Base-by-base conservation (phyloP, 768 basidiomycete genomes). In the Chiua virens region DNA sequence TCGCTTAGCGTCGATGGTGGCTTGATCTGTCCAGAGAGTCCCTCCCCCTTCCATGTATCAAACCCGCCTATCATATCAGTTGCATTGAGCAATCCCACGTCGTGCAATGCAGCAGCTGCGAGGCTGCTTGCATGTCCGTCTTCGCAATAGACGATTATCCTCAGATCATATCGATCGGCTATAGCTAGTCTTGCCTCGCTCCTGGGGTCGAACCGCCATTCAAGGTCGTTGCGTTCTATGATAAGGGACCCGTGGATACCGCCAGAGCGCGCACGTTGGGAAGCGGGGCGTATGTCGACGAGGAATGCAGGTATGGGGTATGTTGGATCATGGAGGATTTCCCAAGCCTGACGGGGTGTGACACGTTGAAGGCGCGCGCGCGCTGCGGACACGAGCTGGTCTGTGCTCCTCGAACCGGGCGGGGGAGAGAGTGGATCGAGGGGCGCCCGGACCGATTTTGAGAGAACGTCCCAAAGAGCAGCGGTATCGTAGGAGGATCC, bases 151-250 rank as follows among this genome's bases (percentile, higher is more conserved):
- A 92, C 68, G 54, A 92, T 87, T 27, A 89, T 76, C 41, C 86
- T 70, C 35, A 90, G 62, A 70, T 91, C 89, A 58, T 87, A 91
- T 48, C 87, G 72, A 68, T 88, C 83, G 21, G 81, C 89, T 55
- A 90, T 82, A 2, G 79, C 69, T 47, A 91, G 68, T 30, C 84
- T 74, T 13, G 78, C 73, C 7, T 77, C 72, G 56, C 71, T 76
- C 49, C 86, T 75, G 5, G 89, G 89, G 67, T 92, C 89, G 56
- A 92, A 84, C 21, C 81, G 78, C 87, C 87, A 89, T 65, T 92
- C 89, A 47, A 92, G 75, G 6, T 83, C 79, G 60, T 87, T 90
- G 21, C 89, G 77, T 60, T 90, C 89, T 50, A 91, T 79, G 47
- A 87, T 70, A 49, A 90, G 69, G n/a, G 87, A 78, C 0, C 89